phyloP scores from a whole-genome alignment of 805 yeast genomes.

The Starmera caribaea region DNA sequence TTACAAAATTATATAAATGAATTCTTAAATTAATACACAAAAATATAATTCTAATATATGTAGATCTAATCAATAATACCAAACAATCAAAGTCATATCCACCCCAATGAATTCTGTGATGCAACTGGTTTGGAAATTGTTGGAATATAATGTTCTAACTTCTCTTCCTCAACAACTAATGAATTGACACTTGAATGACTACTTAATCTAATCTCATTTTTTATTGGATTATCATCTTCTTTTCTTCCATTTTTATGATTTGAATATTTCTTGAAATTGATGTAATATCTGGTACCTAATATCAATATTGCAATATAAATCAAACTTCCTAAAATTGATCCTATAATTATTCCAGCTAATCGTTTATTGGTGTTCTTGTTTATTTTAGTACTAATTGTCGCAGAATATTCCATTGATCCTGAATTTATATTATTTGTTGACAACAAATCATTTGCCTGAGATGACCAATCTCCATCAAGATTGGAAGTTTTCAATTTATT shows the following conservation, averaged over 20 bases:
- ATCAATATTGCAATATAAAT: conserved; percentile 54
- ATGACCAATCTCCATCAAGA: conserved; percentile 9
- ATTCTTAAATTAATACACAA: conserved; percentile 6
- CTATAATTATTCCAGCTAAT: conserved; percentile 73
- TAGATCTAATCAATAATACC: not conserved
- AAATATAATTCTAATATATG: too few relatives aligned
- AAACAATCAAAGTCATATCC: conserved; percentile 28
- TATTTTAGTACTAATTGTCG: conserved; percentile 7
- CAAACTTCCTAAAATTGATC: conserved; percentile 71
- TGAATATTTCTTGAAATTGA: conserved; percentile 15
- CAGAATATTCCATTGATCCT: conserved; percentile 23
- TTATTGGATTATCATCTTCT: conserved; percentile 4
- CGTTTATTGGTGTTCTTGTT: conserved; percentile 27
- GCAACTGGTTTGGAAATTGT: conserved; percentile 62
- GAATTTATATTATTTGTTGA: conserved; percentile 7
- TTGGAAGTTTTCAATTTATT: conserved; percentile 4
- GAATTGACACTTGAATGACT: conserved; percentile 6
- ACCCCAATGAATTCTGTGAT: conserved; percentile 63
- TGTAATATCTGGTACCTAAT: conserved; percentile 41
- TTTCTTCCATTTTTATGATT: conserved; percentile 9
- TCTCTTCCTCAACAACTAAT: conserved; percentile 13
- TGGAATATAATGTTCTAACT: conserved; percentile 25
- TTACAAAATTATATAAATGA: conserved; percentile 7
- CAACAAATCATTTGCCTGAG: conserved; percentile 6
- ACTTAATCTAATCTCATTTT: not conserved